Evolutionary conservation across 2,329 filamentous ascomycete species (phyloP).

Genomic region (Fusarium anthophilum): DNA sequence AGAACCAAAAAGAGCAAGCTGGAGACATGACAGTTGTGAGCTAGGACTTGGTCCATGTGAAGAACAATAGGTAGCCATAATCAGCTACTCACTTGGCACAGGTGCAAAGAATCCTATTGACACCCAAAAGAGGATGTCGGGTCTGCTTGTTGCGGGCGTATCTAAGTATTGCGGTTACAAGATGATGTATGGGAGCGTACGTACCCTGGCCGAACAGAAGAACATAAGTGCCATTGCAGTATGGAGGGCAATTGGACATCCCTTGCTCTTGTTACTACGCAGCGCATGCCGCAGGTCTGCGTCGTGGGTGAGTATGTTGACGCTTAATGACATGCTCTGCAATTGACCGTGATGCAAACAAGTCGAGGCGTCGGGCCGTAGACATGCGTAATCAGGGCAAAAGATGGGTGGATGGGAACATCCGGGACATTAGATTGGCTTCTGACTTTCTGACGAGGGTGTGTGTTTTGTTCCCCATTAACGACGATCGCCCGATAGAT

Average conservation of each 20-base stretch:
- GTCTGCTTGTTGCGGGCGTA: conserved; percentile 13
- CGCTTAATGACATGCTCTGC: neutral
- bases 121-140: conserved; percentile 6
- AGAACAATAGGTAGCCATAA: conserved; percentile 30
- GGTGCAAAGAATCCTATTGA: conserved; percentile 17
- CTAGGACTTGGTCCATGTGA: neutral
- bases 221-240: neutral
- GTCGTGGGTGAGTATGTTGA: neutral
- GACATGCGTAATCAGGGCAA: neutral
- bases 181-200: neutral
- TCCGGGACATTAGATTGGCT: conserved; percentile 36
- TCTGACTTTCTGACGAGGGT: conserved; percentile 38
- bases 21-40: neutral
- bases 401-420: conserved; percentile 2
- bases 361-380: neutral
- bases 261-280: neutral
- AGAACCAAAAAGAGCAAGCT: neutral
- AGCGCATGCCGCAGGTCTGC: neutral
- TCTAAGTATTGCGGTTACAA: conserved; percentile 1
- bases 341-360: neutral
- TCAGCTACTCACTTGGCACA: conserved; percentile 2
- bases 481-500: conserved; percentile 40
- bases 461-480: conserved; percentile 27
- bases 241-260: neutral
- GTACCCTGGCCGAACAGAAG: conserved; percentile 1